Base-by-base conservation (phyloP, 1,284 basidiomycete genomes). In the Meripilus lineatus region DNA sequence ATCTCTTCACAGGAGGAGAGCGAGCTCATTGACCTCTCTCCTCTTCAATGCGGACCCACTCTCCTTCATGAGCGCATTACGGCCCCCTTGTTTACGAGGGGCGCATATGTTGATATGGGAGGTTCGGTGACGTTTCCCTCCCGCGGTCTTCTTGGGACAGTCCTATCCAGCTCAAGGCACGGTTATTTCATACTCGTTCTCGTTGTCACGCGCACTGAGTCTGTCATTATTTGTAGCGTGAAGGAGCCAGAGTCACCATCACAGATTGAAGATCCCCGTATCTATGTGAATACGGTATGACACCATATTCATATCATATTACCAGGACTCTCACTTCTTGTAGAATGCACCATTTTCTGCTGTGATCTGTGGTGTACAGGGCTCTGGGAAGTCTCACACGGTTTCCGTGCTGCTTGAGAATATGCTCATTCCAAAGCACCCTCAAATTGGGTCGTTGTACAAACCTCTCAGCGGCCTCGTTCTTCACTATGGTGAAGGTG, bases 321-420 rank as follows among this genome's bases (percentile, higher is more conserved):
- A n/a, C n/a, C n/a, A n/a, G n/a, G 18, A 36, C 0, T 13, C 11
- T 32, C 17, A 25, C 22, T 14, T 22, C 3, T 30, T n/a, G n/a
- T 41, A 66, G 66, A 66, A 69, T 32, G 59, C 65, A 0, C 65
- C 67, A 0, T 61, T 67, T 44, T 66, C 65, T 4, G 58, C 61
- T 1, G 46, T 64, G 11, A 62, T 62, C 20, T 65, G 56, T 38
- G 61, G 60, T 5, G 56, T 65, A 4, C 58, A 63, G 69, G 78
- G 83, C 0, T 79, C 81, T 0, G 83, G 83, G 14, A 87, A 87
- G 54, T 84, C 81, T 0, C 84, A 86, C 41, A 84, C 79, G 0
- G 74, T 84, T 1, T 76, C 81, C 0, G 71, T 81, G 0, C 63
- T 86, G 2, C 58, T 86, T 0, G 83, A 86, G 55, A 79, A 69